These are phyloP conservation scores for Piper betle DNA, from an alignment of 164 flowering plant genomes.

Conservation along the genomic window DNA sequence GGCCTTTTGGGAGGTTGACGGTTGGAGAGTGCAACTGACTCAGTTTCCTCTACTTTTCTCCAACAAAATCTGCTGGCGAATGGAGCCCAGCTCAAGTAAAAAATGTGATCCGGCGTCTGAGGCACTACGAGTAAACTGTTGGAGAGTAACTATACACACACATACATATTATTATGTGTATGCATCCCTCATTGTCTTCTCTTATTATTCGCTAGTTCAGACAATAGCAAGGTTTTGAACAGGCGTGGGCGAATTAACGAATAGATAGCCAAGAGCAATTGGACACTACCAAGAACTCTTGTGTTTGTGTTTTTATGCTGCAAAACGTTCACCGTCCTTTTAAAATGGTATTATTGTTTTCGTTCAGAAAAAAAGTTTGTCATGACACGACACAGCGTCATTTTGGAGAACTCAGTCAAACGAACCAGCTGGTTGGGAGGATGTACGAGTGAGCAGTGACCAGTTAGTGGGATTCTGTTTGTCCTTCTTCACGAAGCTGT, in stretches of 20 bases:
- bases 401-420: background rate
- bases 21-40: constrained; percentile 1
- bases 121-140: background rate
- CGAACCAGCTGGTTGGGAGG: background rate
- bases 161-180: too few relatives aligned
- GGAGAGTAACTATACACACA: background rate
- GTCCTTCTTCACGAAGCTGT: background rate
- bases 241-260: background rate
- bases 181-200: too few relatives aligned
- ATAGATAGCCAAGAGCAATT: background rate
- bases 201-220: background rate
- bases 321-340: background rate
- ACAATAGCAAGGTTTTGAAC: background rate
- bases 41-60: background rate
- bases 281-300: background rate
- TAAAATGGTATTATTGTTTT: too few relatives aligned
- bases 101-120: background rate
- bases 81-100: background rate
- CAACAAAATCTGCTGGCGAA: background rate
- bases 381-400: background rate
- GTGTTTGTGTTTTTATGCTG: background rate
- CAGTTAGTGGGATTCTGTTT: background rate
- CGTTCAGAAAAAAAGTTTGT: background rate
- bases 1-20: background rate
- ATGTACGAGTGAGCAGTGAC: too few relatives aligned